phyloP scores from a whole-genome alignment of 768 basidiomycete species.

The Tylopilus felleus region DNA sequence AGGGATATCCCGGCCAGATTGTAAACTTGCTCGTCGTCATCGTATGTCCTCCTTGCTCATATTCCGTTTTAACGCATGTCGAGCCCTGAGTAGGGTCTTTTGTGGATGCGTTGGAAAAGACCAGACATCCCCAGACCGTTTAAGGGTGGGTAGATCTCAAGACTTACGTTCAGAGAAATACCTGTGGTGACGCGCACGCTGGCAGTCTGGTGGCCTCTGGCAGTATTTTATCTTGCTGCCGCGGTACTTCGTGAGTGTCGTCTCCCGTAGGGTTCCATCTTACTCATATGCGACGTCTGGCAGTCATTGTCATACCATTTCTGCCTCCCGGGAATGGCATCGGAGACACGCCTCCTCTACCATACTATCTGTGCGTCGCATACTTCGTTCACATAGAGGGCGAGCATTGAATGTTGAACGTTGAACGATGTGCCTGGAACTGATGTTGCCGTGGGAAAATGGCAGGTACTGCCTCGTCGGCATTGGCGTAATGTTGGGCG shows the following conservation, averaged over 20 bases:
- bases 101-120: slow-evolving; percentile 52
- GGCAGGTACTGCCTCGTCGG: slow-evolving; percentile 51
- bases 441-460: neutral
- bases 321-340: slow-evolving; percentile 49
- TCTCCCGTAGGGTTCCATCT: neutral
- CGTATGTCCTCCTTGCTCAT: slow-evolving; percentile 33
- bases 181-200: slow-evolving; percentile 1
- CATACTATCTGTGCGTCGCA: slow-evolving; percentile 47
- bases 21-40: slow-evolving; percentile 53
- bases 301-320: slow-evolving; percentile 56
- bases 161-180: neutral
- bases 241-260: slow-evolving; percentile 45
- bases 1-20: slow-evolving; percentile 47
- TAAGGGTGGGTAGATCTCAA: slow-evolving; percentile 35
- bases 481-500: slow-evolving; percentile 43
- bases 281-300: slow-evolving; percentile 8
- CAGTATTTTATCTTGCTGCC: slow-evolving; percentile 51
- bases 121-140: slow-evolving; percentile 50
- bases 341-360: slow-evolving; percentile 58
- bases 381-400: neutral
- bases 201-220: slow-evolving; percentile 53
- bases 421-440: no score
- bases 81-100: slow-evolving; percentile 41
- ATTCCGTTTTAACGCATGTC: slow-evolving; percentile 4
- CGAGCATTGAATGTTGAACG: slow-evolving; percentile 36